Conservation (phyloP, 805 yeast species). For the Clavispora fructus region DNA sequence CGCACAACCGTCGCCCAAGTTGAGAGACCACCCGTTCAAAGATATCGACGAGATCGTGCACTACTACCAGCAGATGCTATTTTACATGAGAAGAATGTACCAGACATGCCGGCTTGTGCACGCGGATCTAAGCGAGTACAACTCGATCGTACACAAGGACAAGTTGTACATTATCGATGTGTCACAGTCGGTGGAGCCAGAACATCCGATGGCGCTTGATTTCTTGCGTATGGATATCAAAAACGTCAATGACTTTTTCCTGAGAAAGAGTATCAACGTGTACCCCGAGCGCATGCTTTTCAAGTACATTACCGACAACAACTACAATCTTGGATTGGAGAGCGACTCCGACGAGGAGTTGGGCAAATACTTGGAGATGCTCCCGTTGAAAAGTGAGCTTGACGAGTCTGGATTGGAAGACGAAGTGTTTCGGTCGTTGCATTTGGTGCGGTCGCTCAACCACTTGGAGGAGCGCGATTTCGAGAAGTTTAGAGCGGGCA, state of each 20-base stretch:
- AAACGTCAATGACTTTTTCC: slow-evolving; percentile 86
- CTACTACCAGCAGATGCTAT: slow-evolving; percentile 72
- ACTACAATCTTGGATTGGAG: slow-evolving; percentile 29
- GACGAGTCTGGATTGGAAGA: slow-evolving; percentile 60
- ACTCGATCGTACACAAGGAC: slow-evolving; percentile 76
- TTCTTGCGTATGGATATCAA: slow-evolving; percentile 96
- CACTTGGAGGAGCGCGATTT: slow-evolving; percentile 89
- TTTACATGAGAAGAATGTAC: slow-evolving; percentile 81
- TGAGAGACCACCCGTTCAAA: slow-evolving; percentile 75
- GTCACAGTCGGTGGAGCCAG: slow-evolving; percentile 96
- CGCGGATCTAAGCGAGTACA: slow-evolving; percentile 95
- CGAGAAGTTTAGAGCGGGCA: slow-evolving; percentile 70
- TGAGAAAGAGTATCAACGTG: slow-evolving; percentile 62
- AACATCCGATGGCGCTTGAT: slow-evolving; percentile 94
- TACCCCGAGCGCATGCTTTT: slow-evolving; percentile 81
- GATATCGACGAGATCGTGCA: slow-evolving; percentile 59
- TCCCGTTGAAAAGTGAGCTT: slow-evolving; percentile 56
- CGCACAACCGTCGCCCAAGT: slow-evolving; percentile 87
- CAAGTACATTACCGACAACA: slow-evolving; percentile 60
- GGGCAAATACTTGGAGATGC: slow-evolving; percentile 36
- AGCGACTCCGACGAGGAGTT: slow-evolving; percentile 40
- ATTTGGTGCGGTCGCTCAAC: slow-evolving; percentile 72
- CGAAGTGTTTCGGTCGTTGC: slow-evolving; percentile 78
- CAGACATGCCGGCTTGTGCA: slow-evolving; percentile 88
- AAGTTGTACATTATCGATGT: slow-evolving; percentile 88